Percentiles rank a stretch among this genome's conserved stretches.
phyloP scores from a whole-genome alignment of 495 filamentous ascomycete genomes.

The Tuber magnatum region DNA sequence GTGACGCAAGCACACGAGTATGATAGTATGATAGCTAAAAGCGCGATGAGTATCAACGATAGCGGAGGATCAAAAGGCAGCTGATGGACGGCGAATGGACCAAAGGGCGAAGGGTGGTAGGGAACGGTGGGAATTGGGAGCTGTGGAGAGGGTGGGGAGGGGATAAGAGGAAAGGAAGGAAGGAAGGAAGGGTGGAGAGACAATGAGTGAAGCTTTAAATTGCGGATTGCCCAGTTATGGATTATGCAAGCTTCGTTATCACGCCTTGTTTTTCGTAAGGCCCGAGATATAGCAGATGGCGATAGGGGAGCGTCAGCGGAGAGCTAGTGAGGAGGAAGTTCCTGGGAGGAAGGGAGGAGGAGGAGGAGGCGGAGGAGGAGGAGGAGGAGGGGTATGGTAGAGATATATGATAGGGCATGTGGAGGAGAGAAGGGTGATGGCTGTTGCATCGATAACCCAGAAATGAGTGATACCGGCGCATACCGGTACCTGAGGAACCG shows the following conservation, averaged over 20 bases:
- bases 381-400: constrained; percentile 16
- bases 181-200: not conserved
- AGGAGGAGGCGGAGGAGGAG: constrained; percentile 19
- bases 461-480: not conserved
- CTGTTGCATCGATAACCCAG: constrained; percentile 8
- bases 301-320: constrained; percentile 23
- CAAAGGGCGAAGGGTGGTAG: not conserved
- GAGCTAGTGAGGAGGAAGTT: not conserved
- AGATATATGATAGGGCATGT: constrained; percentile 19
- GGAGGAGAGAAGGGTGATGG: constrained; percentile 8
- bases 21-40: not conserved
- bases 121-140: not conserved
- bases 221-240: not conserved
- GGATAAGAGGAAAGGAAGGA: not conserved
- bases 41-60: not conserved
- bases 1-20: not conserved
- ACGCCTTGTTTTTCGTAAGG: not conserved
- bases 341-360: constrained; percentile 19
- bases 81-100: not conserved
- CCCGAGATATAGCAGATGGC: constrained; percentile 9
- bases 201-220: not conserved
- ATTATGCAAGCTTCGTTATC: not conserved
- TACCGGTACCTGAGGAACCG: constrained; percentile 13
- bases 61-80: not conserved
- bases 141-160: not conserved